Evolutionary conservation across 108 stramenopile genomes (phyloP).

Genomic region (Skeletonema menzelii): DNA sequence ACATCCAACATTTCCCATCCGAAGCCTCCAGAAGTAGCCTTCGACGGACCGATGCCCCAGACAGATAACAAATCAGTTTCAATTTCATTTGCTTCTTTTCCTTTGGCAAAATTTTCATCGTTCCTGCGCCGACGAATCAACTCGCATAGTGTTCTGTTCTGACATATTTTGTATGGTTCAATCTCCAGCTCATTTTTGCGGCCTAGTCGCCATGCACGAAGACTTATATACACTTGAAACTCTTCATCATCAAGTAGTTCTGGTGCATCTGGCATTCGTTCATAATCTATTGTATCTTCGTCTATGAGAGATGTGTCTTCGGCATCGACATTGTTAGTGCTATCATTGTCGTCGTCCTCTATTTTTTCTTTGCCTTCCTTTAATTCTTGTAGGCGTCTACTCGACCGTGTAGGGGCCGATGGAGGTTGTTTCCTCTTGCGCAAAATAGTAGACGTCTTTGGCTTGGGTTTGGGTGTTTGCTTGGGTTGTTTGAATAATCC

Average conservation of each 20-base stretch:
- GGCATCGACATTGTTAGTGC: neutral
- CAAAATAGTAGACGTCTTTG: neutral
- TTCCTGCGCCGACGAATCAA: constrained; percentile 26
- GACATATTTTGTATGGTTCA: constrained; percentile 37
- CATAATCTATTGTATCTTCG: constrained; percentile 16
- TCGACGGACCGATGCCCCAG: constrained; percentile 36
- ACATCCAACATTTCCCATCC: constrained; percentile 36
- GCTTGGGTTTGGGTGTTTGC: neutral
- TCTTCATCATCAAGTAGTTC: constrained; percentile 34
- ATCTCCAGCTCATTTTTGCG: constrained; percentile 36
- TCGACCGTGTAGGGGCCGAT: constrained; percentile 15
- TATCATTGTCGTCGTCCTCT: neutral
- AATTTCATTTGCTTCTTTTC: constrained; percentile 8
- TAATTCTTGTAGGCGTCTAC: constrained; percentile 19
- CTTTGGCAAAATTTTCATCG: constrained; percentile 8
- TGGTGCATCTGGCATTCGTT: constrained; percentile 19
- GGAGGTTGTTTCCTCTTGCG: constrained; percentile 7
- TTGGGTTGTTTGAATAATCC: constrained; percentile 19
- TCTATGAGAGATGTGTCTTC: neutral
- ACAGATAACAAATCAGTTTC: constrained; percentile 22
- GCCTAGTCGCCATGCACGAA: constrained; percentile 25
- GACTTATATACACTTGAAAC: constrained; percentile 27
- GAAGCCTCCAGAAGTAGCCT: constrained; percentile 19
- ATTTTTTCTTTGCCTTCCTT: constrained; percentile 4
- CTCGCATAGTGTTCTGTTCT: constrained; percentile 35